These are phyloP conservation scores for Penicillium parvum DNA, from an alignment of 495 filamentous ascomycete species.

Conservation along the genomic window DNA sequence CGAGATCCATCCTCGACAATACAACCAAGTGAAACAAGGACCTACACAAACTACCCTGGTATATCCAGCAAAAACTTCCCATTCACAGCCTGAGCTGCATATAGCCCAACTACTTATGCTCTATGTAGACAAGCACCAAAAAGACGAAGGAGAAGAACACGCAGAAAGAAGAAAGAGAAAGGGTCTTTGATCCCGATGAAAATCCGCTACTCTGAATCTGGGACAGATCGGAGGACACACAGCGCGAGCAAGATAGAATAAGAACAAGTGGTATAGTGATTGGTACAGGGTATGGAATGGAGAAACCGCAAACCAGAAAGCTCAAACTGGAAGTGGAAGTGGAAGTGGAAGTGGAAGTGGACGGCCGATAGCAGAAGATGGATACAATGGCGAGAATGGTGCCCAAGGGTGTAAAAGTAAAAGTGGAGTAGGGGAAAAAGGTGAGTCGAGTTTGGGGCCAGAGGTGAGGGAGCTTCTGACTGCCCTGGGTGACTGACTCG, in stretches of 20 bases:
- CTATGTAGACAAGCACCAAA: too few relatives aligned
- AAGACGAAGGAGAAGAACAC: not conserved
- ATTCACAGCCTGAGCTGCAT: too few relatives aligned
- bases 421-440: not conserved
- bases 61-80: too few relatives aligned
- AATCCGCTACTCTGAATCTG: conserved; percentile 13
- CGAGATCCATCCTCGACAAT: too few relatives aligned
- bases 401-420: not conserved
- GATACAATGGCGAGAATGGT: too few relatives aligned
- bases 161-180: not conserved
- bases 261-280: conserved; percentile 30
- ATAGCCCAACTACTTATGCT: too few relatives aligned
- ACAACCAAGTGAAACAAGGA: too few relatives aligned
- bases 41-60: too few relatives aligned
- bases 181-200: not conserved
- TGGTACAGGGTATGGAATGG: conserved; percentile 29
- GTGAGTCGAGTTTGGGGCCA: not conserved
- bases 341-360: too few relatives aligned
- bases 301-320: not conserved
- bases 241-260: conserved; percentile 9
- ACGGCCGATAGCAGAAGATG: too few relatives aligned
- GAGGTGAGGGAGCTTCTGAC: not conserved
- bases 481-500: not conserved
- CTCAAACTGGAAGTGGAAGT: conserved; percentile 3
- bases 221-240: conserved; percentile 8